phyloP scores from a whole-genome alignment of 176 grass and related monocot genomes.

The Musa acuminata region DNA sequence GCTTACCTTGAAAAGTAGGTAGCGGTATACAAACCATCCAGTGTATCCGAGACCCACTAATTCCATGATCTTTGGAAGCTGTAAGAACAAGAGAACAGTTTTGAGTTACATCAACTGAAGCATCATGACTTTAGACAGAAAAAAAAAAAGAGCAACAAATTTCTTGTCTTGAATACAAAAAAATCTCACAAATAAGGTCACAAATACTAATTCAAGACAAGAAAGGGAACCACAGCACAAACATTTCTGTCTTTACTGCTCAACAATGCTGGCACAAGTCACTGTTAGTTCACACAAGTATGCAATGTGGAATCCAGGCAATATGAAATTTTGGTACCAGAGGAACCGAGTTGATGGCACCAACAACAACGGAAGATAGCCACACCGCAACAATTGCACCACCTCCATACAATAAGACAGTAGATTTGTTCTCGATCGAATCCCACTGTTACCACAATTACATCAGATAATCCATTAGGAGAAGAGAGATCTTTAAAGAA shows the following conservation, averaged over 20 bases:
- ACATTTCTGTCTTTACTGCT: too few species aligned
- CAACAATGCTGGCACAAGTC: neutral
- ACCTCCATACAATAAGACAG: slow-evolving; percentile 82
- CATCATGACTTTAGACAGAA: neutral
- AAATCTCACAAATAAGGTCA: too few species aligned
- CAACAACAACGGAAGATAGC: slow-evolving; percentile 78
- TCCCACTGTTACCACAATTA: slow-evolving; percentile 57
- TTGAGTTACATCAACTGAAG: neutral
- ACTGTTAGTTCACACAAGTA: neutral
- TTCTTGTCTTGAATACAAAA: too few species aligned
- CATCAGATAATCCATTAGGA: neutral
- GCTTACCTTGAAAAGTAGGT: slow-evolving; percentile 96
- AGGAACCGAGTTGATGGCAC: slow-evolving; percentile 84
- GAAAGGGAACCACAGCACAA: too few species aligned
- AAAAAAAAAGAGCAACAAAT: too few species aligned
- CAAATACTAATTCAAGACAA: too few species aligned
- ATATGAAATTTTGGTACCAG: slow-evolving; percentile 37
- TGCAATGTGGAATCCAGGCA: neutral
- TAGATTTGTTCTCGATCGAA: slow-evolving; percentile 84
- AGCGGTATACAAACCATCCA: slow-evolving; percentile 96
- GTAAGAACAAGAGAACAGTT: slow-evolving; percentile 13
- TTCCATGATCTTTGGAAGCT: slow-evolving; percentile 94
- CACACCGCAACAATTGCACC: slow-evolving; percentile 73
- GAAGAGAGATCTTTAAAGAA: neutral
- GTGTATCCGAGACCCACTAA: slow-evolving; percentile 94